phyloP scores from a whole-genome alignment of 305 asterid genomes.

The Petunia hybrid region DNA sequence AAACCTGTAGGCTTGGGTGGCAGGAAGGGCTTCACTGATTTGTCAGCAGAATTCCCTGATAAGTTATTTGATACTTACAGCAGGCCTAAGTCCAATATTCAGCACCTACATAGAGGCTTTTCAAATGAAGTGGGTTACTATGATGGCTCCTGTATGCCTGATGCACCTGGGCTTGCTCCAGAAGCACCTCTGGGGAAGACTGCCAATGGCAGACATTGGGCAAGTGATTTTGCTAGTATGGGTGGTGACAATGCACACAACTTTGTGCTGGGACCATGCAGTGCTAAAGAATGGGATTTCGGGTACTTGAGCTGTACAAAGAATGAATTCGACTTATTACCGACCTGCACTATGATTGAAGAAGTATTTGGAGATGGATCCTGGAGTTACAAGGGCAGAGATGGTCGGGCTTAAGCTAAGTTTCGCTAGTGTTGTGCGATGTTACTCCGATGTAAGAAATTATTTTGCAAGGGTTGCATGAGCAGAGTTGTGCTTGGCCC shows the following conservation, averaged over 20 bases:
- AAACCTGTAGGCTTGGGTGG: background rate
- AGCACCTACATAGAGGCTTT: background rate
- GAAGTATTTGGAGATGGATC: conserved; percentile 57
- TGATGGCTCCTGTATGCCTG: conserved; percentile 16
- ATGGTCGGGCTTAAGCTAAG: conserved; percentile 40
- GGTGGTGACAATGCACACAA: conserved; percentile 34
- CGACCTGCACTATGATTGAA: conserved; percentile 54
- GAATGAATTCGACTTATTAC: conserved; percentile 46
- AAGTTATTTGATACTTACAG: conserved; percentile 1
- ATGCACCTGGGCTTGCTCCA: conserved; percentile 17
- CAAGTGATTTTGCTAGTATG: conserved; percentile 28
- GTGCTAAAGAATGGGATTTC: conserved; percentile 49
- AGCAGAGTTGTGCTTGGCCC: background rate
- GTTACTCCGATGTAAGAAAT: background rate
- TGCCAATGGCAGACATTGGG: conserved; percentile 37
- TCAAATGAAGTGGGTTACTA: conserved; percentile 13
- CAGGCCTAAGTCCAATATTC: background rate
- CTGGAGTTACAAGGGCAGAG: conserved; percentile 43
- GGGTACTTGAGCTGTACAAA: conserved; percentile 40
- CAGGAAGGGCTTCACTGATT: background rate
- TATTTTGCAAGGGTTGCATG: conserved; percentile 17
- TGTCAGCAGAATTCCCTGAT: conserved; percentile 11
- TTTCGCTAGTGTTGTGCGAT: background rate
- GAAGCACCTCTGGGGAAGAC: conserved; percentile 31
- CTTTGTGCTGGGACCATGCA: conserved; percentile 38